Evolutionary conservation across 495 filamentous ascomycete genomes (phyloP).

Genomic region (Neurospora sp.): DNA sequence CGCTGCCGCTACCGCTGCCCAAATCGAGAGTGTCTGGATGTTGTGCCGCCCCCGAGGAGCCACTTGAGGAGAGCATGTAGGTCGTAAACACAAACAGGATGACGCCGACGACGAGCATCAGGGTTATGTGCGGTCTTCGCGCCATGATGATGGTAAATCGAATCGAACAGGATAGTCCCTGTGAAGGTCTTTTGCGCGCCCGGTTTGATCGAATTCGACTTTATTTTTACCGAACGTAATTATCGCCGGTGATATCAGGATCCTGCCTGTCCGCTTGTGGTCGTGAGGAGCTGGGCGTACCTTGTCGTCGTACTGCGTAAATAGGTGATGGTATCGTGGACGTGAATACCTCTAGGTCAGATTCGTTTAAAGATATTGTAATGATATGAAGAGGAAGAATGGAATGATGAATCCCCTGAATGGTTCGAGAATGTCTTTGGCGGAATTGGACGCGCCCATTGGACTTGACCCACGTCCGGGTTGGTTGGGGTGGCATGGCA

Average conservation of each 20-base stretch:
- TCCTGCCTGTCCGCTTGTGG: neutral
- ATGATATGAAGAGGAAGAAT: neutral
- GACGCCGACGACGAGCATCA: constrained; percentile 23
- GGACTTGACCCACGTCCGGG: neutral
- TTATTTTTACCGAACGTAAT: neutral
- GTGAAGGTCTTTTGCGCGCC: neutral
- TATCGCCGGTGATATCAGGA: neutral
- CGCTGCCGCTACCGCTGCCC: constrained; percentile 4
- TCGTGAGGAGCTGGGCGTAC: neutral
- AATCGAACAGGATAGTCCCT: neutral
- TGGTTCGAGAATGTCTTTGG: neutral
- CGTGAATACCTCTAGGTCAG: neutral
- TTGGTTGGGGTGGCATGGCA: neutral
- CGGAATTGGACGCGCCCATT: neutral
- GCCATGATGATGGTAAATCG: constrained; percentile 22
- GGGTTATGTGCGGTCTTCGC: constrained; percentile 32
- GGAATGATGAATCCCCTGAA: neutral
- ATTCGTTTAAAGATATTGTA: neutral
- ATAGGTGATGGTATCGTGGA: neutral
- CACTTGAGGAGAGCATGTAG: constrained; percentile 23
- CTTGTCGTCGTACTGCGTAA: neutral
- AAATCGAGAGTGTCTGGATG: neutral
- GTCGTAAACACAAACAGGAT: constrained; percentile 26
- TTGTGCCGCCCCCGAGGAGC: constrained; percentile 2
- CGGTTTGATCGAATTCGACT: neutral